Conservation (phyloP, 495 filamentous ascomycete species). For the Aspergillus baeticus region DNA sequence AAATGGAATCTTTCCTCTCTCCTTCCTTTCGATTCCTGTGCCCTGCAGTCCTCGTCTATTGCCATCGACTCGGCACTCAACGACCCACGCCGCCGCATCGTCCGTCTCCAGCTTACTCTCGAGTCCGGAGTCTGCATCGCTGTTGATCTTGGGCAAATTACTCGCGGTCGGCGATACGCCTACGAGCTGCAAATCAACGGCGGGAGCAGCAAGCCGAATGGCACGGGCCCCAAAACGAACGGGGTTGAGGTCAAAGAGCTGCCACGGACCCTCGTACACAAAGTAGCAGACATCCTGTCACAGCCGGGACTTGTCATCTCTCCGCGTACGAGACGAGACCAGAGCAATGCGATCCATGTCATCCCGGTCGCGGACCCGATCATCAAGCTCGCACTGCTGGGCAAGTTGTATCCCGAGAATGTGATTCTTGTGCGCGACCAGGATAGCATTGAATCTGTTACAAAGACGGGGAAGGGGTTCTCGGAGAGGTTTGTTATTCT, state of each 20-base stretch:
- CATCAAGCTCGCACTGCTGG: constrained; percentile 2
- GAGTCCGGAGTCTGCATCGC: constrained; percentile 7
- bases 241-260: not conserved
- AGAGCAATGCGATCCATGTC: not conserved
- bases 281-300: constrained; percentile 3
- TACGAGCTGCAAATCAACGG: constrained; percentile 1
- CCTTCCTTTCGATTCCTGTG: not conserved
- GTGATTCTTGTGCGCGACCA: constrained; percentile 1
- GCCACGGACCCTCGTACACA: constrained; percentile 1
- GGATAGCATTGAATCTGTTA: constrained; percentile 1
- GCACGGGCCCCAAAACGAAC: not conserved
- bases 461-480: constrained; percentile 6
- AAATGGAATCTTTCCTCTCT: constrained; percentile 6
- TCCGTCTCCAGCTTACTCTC: constrained; percentile 3
- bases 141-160: constrained; percentile 2
- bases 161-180: not conserved
- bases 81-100: not conserved
- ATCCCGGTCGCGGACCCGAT: constrained; percentile 6
- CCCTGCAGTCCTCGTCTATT: constrained; percentile 2
- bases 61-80: constrained; percentile 1
- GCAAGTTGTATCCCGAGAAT: constrained; percentile 5
- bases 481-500: constrained; percentile 8
- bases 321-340: not conserved
- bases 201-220: not conserved
- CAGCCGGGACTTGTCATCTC: constrained; percentile 2